Base-by-base conservation (phyloP, 2,329 filamentous ascomycete species). In the Arthrinium puccinioides region DNA sequence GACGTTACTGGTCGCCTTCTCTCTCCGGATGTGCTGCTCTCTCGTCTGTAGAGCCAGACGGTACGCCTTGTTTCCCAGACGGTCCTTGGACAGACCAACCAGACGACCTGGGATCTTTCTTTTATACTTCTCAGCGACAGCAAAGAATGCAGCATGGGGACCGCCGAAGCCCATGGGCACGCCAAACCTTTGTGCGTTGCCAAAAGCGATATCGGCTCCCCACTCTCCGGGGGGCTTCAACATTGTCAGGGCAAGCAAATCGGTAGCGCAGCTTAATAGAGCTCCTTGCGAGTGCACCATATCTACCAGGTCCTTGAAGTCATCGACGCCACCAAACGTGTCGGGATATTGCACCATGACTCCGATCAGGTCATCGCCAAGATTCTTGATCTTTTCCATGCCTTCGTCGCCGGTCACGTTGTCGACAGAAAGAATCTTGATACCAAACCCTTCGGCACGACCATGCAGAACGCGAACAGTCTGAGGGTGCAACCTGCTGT, bases 1-100 rank as follows among this genome's bases (percentile, higher is more conserved):
- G 42, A 96, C 89, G 56, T 97, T 97, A 69, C 88, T 95, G 2
- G 90, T 97, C 2, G 90, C 90, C 73, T 96, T 96, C 60, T 97
- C 90, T 54, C 90, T 78, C 47, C 90, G 78, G 57, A 97, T 96
- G 60, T 97, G 90, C 67, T 97, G 90, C 65, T 97, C 90, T 51
- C 90, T 75, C 9, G 90, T 96, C 64, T 97, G 90, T 36, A 96
- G 67, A 14, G 90, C 85, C 54, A 96, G 66, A 51, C 90, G 76
- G 47, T 94, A 80, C 5, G 89, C 90, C 10, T 75, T 81, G 45
- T 85, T 78, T 7, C 90, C 90, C 5, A 88, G 70, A 38, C 90
- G 76, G 56, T 97, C 90, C 62, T 94, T 94, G 35, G 90, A 95
- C 4, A 96, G 74, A 49, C 90, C 90, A 44, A 97, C 84, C 21